A percentile compares a stretch with the other conserved stretches of the same genome.
Evolutionary conservation across 2,329 filamentous ascomycete species (phyloP).

Genomic region (Thielaviopsis punctulata): DNA sequence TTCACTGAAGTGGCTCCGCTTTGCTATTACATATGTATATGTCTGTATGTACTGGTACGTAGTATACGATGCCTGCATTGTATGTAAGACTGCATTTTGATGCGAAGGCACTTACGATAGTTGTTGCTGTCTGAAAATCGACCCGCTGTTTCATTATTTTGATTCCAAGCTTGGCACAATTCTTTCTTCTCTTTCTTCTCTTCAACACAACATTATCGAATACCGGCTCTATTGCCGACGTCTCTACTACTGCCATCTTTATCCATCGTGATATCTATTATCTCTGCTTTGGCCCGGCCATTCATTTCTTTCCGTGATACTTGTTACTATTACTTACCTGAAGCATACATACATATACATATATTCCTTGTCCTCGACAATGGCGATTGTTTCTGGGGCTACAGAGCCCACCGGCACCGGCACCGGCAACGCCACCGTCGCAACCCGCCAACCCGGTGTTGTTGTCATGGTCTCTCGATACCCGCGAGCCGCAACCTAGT

Average conservation of each 20-base stretch:
- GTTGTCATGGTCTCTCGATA: slow-evolving; percentile 3
- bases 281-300: neutral
- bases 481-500: slow-evolving; percentile 10
- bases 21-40: too few relatives aligned
- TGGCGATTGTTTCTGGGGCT: neutral
- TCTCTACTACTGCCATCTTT: neutral
- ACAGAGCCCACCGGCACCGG: neutral
- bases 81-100: too few relatives aligned
- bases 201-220: neutral
- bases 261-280: neutral
- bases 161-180: neutral
- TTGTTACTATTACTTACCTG: neutral
- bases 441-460: neutral
- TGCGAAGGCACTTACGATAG: too few relatives aligned
- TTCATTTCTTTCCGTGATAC: neutral
- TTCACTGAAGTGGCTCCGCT: too few relatives aligned
- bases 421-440: neutral
- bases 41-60: too few relatives aligned
- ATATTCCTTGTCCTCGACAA: neutral
- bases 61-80: too few relatives aligned
- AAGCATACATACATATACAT: neutral
- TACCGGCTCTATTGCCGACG: neutral
- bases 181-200: neutral
- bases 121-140: too few relatives aligned
- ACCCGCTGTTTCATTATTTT: neutral